Percentiles rank a stretch among this genome's conserved stretches.
Evolutionary conservation across 179 eudicot genomes (phyloP).

Genomic region (Pouteria campechiana): DNA sequence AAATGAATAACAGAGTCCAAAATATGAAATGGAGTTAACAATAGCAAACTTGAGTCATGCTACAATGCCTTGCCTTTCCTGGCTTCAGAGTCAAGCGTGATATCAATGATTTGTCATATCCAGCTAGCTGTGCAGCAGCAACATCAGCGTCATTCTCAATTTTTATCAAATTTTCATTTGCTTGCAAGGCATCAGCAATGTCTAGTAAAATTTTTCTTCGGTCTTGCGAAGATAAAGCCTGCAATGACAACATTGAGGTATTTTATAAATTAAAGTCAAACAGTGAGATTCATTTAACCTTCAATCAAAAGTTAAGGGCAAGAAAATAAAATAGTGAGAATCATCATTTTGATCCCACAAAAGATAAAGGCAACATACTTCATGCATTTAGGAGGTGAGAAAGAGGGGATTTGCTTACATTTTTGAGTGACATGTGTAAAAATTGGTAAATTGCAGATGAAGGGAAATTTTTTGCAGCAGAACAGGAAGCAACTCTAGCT

Average conservation of each 20-base stretch:
- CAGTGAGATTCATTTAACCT: too few relatives aligned
- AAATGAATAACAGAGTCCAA: not conserved
- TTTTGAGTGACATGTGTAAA: not conserved
- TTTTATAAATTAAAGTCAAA: too few relatives aligned
- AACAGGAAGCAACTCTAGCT: not conserved
- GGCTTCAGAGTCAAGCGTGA: slow-evolving; percentile 64
- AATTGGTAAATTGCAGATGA: too few relatives aligned
- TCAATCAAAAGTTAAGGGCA: too few relatives aligned
- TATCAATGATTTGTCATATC: slow-evolving; percentile 65
- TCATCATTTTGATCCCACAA: too few relatives aligned
- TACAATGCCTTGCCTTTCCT: slow-evolving; percentile 52
- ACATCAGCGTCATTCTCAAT: slow-evolving; percentile 67
- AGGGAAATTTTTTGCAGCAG: too few relatives aligned
- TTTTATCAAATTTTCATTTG: slow-evolving; percentile 36
- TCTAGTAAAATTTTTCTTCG: slow-evolving; percentile 49
- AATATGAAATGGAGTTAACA: too few relatives aligned
- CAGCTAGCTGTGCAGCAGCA: slow-evolving; percentile 40
- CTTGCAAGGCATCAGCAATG: slow-evolving; percentile 70
- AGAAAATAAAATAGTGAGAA: too few relatives aligned
- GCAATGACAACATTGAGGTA: slow-evolving; percentile 2
- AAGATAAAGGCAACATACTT: too few relatives aligned
- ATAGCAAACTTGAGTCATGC: too few relatives aligned
- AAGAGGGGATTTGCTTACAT: too few relatives aligned
- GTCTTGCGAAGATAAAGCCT: slow-evolving; percentile 57
- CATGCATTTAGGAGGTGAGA: too few relatives aligned